Percentiles rank a stretch among this genome's conserved stretches.
phyloP scores from a whole-genome alignment of 352 stramenopile species.

The Phytophthora melonis region DNA sequence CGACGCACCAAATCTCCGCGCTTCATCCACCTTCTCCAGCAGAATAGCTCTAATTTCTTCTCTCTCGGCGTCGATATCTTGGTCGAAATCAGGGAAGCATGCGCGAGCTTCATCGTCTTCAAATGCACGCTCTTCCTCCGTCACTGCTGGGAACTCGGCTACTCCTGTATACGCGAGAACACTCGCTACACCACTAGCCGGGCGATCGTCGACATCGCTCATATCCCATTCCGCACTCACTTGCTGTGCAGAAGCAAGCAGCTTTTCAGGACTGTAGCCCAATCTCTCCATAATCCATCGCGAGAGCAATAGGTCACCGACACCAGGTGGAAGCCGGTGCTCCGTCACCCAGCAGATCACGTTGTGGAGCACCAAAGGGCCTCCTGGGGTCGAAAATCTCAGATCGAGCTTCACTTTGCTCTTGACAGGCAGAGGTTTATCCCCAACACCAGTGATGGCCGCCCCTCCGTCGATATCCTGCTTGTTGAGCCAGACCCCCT shows the following conservation, averaged over 20 bases:
- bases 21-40: neutral
- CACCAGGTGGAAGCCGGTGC: neutral
- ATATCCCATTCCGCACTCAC: neutral
- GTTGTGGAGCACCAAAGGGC: constrained; percentile 1
- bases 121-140: neutral
- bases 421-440: constrained; percentile 3
- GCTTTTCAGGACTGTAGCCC: neutral
- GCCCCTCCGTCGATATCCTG: neutral
- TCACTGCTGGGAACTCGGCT: neutral
- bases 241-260: neutral
- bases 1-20: neutral
- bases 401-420: constrained; percentile 15
- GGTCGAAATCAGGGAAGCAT: neutral
- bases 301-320: neutral
- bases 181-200: neutral
- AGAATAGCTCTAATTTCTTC: neutral
- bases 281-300: neutral
- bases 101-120: neutral
- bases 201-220: neutral
- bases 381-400: constrained; percentile 2
- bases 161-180: neutral
- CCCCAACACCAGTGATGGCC: neutral
- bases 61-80: neutral
- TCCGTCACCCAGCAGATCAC: neutral
- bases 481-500: constrained; percentile 5